phyloP scores from a whole-genome alignment of 768 basidiomycete genomes.

The Ramaria rubella region DNA sequence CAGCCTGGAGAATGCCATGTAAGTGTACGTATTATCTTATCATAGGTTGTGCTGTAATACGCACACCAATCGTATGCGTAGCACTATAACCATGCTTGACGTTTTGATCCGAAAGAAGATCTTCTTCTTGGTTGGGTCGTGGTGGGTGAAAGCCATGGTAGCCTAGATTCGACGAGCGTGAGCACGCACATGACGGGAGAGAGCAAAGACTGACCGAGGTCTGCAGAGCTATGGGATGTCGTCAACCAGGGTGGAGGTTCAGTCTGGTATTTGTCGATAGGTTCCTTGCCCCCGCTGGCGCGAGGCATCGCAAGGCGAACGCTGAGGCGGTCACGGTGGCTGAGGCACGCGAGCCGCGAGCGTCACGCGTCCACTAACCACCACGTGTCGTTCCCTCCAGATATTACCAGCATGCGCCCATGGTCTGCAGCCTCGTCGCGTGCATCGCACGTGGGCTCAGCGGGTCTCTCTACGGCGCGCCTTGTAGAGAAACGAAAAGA shows the following conservation, averaged over 20 bases:
- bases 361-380: not conserved
- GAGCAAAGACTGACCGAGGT: conserved; percentile 47
- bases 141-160: conserved; percentile 76
- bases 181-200: not conserved
- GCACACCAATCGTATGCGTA: conserved; percentile 49
- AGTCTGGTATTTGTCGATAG: conserved; percentile 40
- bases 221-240: conserved; percentile 55
- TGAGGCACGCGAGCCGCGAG: not conserved
- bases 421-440: conserved; percentile 11
- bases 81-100: conserved; percentile 61
- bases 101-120: conserved; percentile 54
- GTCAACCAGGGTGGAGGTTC: conserved; percentile 72
- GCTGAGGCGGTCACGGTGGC: not conserved
- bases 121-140: conserved; percentile 67
- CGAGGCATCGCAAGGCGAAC: conserved; percentile 6
- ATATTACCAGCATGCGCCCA: conserved; percentile 8
- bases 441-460: conserved; percentile 7
- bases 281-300: conserved; percentile 1
- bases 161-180: conserved; percentile 35
- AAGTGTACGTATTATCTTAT: not conserved
- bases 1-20: conserved; percentile 37
- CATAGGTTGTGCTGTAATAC: conserved; percentile 23
- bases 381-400: not conserved
- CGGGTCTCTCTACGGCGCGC: conserved; percentile 25
- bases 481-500: conserved; percentile 78